Conservation (phyloP, 805 yeast genomes). For the Myxozyma neotropica region DNA sequence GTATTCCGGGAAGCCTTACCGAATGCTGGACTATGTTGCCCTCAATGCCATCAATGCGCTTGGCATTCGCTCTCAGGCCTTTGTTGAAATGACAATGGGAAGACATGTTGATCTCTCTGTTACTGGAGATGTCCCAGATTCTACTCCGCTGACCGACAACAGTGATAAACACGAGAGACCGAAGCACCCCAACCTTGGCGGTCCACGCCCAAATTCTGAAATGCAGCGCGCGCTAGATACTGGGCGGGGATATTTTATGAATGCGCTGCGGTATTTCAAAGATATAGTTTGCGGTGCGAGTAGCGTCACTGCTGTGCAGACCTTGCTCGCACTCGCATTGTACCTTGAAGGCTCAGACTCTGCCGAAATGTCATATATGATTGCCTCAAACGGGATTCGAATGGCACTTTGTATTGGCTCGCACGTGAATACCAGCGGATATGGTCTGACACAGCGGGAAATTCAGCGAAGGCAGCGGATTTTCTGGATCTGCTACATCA, state of each 20-base stretch:
- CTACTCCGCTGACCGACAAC: neutral
- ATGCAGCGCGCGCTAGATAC: conserved; percentile 2
- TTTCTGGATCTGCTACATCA: conserved; percentile 35
- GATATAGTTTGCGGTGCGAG: conserved; percentile 13
- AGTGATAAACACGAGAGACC: neutral
- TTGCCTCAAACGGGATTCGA: conserved; percentile 28
- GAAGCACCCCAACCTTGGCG: neutral
- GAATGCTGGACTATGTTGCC: conserved; percentile 22
- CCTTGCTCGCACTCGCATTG: conserved; percentile 19
- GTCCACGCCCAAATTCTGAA: neutral
- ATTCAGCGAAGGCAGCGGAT: conserved; percentile 25
- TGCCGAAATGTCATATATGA: conserved; percentile 21
- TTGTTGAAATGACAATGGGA: neutral
- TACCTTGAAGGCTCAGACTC: conserved; percentile 27
- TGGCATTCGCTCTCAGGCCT: conserved; percentile 15
- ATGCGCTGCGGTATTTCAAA: conserved; percentile 21
- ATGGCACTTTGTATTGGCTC: conserved; percentile 35
- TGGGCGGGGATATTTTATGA: conserved; percentile 18
- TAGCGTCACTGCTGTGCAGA: conserved; percentile 28
- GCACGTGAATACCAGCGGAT: conserved; percentile 20
- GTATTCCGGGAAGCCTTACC: conserved; percentile 11
- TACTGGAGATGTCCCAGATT: neutral
- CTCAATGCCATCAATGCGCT: conserved; percentile 25
- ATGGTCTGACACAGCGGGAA: conserved; percentile 23
- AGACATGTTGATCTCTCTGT: neutral